Evolutionary conservation across 2,329 filamentous ascomycete species (phyloP).

Genomic region (Decorospora gaudefroyi): DNA sequence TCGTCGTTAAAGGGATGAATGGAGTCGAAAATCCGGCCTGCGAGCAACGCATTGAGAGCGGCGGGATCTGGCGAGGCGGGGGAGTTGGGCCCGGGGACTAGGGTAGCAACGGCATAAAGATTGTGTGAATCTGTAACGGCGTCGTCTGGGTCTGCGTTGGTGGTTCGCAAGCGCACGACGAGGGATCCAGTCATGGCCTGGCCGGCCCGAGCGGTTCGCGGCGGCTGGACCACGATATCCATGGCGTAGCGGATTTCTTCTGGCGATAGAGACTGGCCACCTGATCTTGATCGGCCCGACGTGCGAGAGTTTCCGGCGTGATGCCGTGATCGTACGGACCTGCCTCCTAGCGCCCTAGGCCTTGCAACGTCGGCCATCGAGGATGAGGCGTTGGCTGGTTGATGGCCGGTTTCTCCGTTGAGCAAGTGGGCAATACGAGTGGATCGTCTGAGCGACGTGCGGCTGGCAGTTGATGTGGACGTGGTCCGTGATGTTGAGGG

Average conservation of each 20-base stretch:
- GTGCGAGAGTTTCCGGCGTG: conserved; percentile 28
- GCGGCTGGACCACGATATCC: conserved; percentile 48
- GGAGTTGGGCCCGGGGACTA: conserved; percentile 38
- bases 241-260: conserved; percentile 45
- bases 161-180: conserved; percentile 42
- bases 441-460: conserved; percentile 38
- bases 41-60: conserved; percentile 38
- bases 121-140: conserved; percentile 42
- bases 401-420: conserved; percentile 32
- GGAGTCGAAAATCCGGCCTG: conserved; percentile 41
- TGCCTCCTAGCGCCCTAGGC: conserved; percentile 39
- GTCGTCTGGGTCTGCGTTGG: conserved; percentile 39
- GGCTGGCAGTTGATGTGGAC: conserved; percentile 22
- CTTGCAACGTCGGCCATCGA: conserved; percentile 48
- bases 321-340: conserved; percentile 39
- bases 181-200: conserved; percentile 39
- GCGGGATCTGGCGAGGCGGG: conserved; percentile 35
- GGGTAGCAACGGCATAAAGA: conserved; percentile 41
- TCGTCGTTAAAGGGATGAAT: conserved; percentile 46
- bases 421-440: conserved; percentile 40
- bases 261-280: conserved; percentile 29
- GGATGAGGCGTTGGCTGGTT: conserved; percentile 19
- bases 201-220: conserved; percentile 40
- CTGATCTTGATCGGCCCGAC: conserved; percentile 33
- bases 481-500: conserved; percentile 16